Percentiles rank a stretch among this genome's conserved stretches.
Evolutionary conservation across 2,329 filamentous ascomycete genomes (phyloP).

Genomic region (Fusarium tjaetaba): DNA sequence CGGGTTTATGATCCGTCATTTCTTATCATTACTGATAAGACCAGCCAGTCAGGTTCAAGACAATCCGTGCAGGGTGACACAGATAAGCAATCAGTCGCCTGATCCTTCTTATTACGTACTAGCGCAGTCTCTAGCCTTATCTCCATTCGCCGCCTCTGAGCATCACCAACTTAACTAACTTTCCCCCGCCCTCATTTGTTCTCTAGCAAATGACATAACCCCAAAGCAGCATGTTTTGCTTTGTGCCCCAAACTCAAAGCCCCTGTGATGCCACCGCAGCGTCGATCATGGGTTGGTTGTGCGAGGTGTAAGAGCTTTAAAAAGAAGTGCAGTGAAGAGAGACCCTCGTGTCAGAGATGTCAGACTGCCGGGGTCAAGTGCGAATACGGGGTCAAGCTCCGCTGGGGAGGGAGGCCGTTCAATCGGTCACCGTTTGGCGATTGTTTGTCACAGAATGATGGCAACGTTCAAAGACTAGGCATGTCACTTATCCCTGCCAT

Average conservation of each 20-base stretch:
- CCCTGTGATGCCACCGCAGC: slow-evolving; percentile 32
- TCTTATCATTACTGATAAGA: slow-evolving; percentile 4
- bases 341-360: slow-evolving; percentile 28
- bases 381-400: slow-evolving; percentile 31
- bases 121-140: neutral
- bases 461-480: slow-evolving; percentile 27
- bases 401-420: slow-evolving; percentile 32
- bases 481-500: neutral
- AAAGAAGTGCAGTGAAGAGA: slow-evolving; percentile 35
- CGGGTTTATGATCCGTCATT: neutral
- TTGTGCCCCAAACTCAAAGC: neutral
- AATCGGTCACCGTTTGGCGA: slow-evolving; percentile 30
- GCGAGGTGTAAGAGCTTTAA: slow-evolving; percentile 36
- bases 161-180: slow-evolving; percentile 1
- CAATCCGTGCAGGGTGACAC: neutral
- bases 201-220: slow-evolving; percentile 3
- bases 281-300: slow-evolving; percentile 37
- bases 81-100: slow-evolving; percentile 16
- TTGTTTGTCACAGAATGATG: slow-evolving; percentile 27
- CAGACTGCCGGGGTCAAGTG: slow-evolving; percentile 23
- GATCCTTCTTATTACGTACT: neutral
- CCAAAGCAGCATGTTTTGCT: slow-evolving; percentile 17
- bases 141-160: slow-evolving; percentile 8
- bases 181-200: slow-evolving; percentile 8
- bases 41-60: neutral